Evolutionary conservation across 2,329 filamentous ascomycete species (phyloP).

Genomic region (Diaporthe longicolla): DNA sequence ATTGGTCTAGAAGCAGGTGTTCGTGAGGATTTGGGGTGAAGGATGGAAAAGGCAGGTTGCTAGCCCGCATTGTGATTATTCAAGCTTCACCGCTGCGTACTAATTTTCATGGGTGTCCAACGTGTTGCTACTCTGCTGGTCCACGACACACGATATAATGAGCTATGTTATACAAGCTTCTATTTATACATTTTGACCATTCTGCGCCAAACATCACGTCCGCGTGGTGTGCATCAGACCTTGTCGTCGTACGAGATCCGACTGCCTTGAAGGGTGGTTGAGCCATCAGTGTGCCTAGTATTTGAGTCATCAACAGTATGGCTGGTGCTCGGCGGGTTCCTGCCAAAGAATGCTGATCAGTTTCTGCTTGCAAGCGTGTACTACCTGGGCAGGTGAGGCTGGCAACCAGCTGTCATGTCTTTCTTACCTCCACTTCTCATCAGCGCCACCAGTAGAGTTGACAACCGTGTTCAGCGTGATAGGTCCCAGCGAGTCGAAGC

Average conservation of each 20-base stretch:
- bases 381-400: not conserved
- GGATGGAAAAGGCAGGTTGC: too few relatives aligned
- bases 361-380: not conserved
- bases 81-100: not conserved
- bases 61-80: not conserved
- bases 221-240: not conserved
- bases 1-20: not conserved
- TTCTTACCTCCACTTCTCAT: conserved; percentile 24
- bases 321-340: conserved; percentile 9
- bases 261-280: conserved; percentile 5
- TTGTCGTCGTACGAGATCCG: conserved; percentile 14
- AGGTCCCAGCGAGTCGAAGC: conserved; percentile 19
- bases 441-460: not conserved
- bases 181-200: not conserved
- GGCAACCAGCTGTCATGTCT: not conserved
- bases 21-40: not conserved
- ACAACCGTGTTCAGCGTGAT: conserved; percentile 9
- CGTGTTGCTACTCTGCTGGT: not conserved
- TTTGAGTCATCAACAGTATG: not conserved
- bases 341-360: not conserved
- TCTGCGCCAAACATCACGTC: not conserved
- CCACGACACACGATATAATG: not conserved
- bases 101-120: not conserved
- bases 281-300: not conserved
- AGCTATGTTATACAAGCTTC: not conserved